Conservation (phyloP, 2,329 filamentous ascomycete species). For the Fusarium sp. region DNA sequence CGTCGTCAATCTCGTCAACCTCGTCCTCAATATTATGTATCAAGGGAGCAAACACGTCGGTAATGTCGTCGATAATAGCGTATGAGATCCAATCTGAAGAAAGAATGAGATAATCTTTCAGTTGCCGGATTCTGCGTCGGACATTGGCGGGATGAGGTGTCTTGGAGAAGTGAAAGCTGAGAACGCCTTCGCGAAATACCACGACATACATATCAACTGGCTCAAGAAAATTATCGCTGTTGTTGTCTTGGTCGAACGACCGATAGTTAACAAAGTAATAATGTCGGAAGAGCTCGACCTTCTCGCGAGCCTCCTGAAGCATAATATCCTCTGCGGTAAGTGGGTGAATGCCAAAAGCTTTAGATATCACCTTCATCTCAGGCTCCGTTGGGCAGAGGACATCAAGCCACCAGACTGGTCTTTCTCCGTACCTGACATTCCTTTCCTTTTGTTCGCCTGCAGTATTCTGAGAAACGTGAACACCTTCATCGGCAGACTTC, state of each 20-base stretch:
- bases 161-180: constrained; percentile 97
- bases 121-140: constrained; percentile 88
- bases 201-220: constrained; percentile 98
- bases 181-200: constrained; percentile 93
- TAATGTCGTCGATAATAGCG: constrained; percentile 97
- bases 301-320: constrained; percentile 96
- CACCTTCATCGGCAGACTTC: constrained; percentile 50
- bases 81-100: constrained; percentile 99
- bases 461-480: constrained; percentile 27
- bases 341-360: constrained; percentile 94
- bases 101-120: constrained; percentile 92
- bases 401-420: constrained; percentile 97
- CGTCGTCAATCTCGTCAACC: constrained; percentile 96
- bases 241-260: constrained; percentile 93
- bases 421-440: constrained; percentile 74
- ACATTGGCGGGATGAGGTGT: constrained; percentile 97
- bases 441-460: constrained; percentile 48
- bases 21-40: constrained; percentile 95
- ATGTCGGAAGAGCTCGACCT: constrained; percentile 95
- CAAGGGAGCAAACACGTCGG: constrained; percentile 91
- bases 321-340: constrained; percentile 96
- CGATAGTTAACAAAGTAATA: constrained; percentile 99
- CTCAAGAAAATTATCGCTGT: constrained; percentile 89
- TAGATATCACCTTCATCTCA: constrained; percentile 94
- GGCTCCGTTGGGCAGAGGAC: constrained; percentile 89